These are phyloP conservation scores for Xylaria castorea DNA, from an alignment of 495 filamentous ascomycete species.

Conservation along the genomic window DNA sequence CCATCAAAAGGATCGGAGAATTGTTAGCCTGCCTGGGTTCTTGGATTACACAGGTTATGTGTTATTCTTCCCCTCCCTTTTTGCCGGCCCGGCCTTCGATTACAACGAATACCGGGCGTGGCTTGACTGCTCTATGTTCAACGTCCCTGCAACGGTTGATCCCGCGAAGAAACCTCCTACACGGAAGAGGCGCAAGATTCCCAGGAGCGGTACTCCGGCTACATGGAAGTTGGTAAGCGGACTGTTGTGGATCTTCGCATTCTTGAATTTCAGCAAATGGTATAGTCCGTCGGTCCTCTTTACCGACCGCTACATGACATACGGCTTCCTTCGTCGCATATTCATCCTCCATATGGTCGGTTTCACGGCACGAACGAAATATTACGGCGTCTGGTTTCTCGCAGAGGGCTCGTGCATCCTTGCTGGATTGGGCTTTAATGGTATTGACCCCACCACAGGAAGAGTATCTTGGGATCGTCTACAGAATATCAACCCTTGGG, in stretches of 20 bases:
- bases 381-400: conserved; percentile 93
- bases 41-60: conserved; percentile 90
- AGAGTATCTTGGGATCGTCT: conserved; percentile 88
- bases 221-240: conserved; percentile 75
- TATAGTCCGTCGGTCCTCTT: conserved; percentile 69
- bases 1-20: conserved; percentile 81
- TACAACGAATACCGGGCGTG: conserved; percentile 90
- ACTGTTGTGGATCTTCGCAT: conserved; percentile 77
- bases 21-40: conserved; percentile 72
- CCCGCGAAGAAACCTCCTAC: conserved; percentile 82
- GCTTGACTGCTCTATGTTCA: conserved; percentile 94
- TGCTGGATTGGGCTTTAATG: conserved; percentile 91
- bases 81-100: conserved; percentile 90
- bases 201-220: conserved; percentile 87
- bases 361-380: conserved; percentile 82
- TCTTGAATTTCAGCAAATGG: conserved; percentile 73
- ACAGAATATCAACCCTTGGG: conserved; percentile 82
- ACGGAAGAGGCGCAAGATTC: conserved; percentile 92
- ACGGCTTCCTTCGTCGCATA: conserved; percentile 72
- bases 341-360: conserved; percentile 82
- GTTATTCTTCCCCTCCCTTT: conserved; percentile 89
- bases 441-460: conserved; percentile 81
- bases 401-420: conserved; percentile 96
- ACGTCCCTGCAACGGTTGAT: conserved; percentile 78
- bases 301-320: conserved; percentile 65